Evolutionary conservation across 352 stramenopile species (phyloP).

Genomic region (Thraustochytrium sp.): DNA sequence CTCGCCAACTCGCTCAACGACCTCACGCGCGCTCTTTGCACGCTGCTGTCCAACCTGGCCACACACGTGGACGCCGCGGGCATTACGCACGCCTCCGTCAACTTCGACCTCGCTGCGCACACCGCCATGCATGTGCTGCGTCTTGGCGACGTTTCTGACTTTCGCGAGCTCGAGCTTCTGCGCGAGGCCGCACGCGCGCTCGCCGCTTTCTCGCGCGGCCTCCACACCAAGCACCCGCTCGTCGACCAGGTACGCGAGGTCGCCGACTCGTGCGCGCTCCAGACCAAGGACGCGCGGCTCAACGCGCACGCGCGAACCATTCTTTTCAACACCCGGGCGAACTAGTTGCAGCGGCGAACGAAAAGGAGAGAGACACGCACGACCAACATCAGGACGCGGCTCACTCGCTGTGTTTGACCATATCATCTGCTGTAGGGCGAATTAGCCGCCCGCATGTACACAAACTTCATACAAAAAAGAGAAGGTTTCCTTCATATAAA

Average conservation of each 20-base stretch:
- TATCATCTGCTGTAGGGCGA: neutral
- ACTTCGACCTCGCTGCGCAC: neutral
- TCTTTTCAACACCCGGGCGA: neutral
- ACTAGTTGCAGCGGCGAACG: no score
- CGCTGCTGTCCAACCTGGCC: neutral
- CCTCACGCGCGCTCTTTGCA: neutral
- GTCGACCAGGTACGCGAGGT: neutral
- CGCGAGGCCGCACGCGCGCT: neutral
- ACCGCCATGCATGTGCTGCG: conserved; percentile 2
- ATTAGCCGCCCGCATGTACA: neutral
- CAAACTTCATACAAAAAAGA: neutral
- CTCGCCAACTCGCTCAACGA: neutral
- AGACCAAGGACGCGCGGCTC: neutral
- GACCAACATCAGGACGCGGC: neutral
- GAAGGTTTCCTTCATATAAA: neutral
- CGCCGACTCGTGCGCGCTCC: neutral
- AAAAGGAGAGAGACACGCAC: no score
- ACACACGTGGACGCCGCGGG: neutral
- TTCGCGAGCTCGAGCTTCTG: neutral
- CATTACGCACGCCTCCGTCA: neutral
- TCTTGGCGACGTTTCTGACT: neutral
- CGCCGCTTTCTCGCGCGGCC: neutral
- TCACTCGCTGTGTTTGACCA: neutral
- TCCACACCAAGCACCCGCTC: neutral
- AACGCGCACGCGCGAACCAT: neutral